Base-by-base conservation (phyloP, 2,329 filamentous ascomycete genomes). In the Zymoseptoria passerinii region DNA sequence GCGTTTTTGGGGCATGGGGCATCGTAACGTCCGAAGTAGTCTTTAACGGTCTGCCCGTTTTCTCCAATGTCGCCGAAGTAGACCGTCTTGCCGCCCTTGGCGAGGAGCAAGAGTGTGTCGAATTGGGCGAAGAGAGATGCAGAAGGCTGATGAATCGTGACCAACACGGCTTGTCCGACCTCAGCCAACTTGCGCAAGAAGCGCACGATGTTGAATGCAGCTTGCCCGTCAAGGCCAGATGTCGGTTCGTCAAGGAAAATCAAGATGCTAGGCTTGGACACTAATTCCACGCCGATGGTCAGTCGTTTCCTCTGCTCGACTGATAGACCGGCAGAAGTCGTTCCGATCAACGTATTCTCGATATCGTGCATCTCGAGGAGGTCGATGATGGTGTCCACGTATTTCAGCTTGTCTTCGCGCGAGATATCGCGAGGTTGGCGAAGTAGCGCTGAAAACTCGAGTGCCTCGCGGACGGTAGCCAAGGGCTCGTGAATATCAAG, bases 121-220 rank as follows among this genome's bases (percentile, higher is more conserved):
- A 88, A 89, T 27, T 85, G 78, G 8, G 82, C 78, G 54, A 88
- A 88, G 0, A 88, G 74, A 9, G 84, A 80, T 0, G 83, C 82
- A 1, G 83, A 86, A 0, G 86, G 86, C 69, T 88, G 86, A 64
- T 88, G 86, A 44, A 88, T 88, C 0, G 86, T 88, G 60, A 83
- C 83, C 0, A 88, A 73, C 1, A 88, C 81, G 4, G 85, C 84
- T 64, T 88, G 85, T 0, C 86, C 85, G 1, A 79, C 79, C 52
- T 83, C 80, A 4, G 85, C 84, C 0, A 89, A 76, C 68, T 86
- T 87, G 9, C 83, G 77, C 19, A 88, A 68, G 71, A 88, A 87
- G 0, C 83, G 80, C 3, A 87, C 78, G 0, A 81, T 85, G 60
- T 83, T 83, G 67, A 78, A 85, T 0, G 87, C 86, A 8, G 85